Evolutionary conservation across 2,329 filamentous ascomycete species (phyloP).

Genomic region (Dothistroma septosporum): DNA sequence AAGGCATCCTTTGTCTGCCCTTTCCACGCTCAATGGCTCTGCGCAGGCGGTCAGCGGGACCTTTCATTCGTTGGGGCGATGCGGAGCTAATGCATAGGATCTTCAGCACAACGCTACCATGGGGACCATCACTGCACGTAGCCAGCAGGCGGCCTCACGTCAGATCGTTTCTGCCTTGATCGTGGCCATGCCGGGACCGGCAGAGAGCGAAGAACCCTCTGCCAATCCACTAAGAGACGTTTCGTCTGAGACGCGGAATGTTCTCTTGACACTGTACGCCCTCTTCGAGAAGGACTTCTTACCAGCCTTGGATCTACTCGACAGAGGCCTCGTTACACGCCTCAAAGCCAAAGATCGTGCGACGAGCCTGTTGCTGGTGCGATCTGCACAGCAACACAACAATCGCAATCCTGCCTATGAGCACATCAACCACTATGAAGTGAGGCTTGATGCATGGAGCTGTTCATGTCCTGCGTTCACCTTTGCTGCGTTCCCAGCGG

Average conservation of each 20-base stretch:
- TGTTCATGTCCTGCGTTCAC: conserved; percentile 86
- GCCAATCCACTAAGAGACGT: conserved; percentile 42
- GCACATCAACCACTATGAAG: conserved; percentile 63
- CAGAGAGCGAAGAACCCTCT: conserved; percentile 23
- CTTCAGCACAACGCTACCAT: conserved; percentile 4
- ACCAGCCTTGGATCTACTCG: conserved; percentile 81
- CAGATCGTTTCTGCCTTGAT: conserved; percentile 28
- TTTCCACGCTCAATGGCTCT: neutral
- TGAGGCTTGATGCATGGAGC: conserved; percentile 73
- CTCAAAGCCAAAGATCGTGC: conserved; percentile 23
- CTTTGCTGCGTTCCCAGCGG: conserved; percentile 60
- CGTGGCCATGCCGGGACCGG: conserved; percentile 26
- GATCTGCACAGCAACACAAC: conserved; percentile 49
- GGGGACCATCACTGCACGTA: neutral
- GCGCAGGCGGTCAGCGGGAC: neutral
- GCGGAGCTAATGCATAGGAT: conserved; percentile 8
- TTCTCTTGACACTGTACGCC: conserved; percentile 77
- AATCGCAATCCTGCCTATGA: conserved; percentile 26
- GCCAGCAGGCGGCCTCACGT: neutral
- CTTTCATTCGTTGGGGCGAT: conserved; percentile 1
- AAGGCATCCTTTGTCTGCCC: neutral
- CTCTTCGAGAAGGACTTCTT: conserved; percentile 77
- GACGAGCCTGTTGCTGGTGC: conserved; percentile 54
- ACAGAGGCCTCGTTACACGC: conserved; percentile 66
- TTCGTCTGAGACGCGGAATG: conserved; percentile 31